Percentiles rank a stretch among this genome's conserved stretches.
Evolutionary conservation across 805 yeast genomes (phyloP).

Genomic region (Saccharomycopsis capsularis): DNA sequence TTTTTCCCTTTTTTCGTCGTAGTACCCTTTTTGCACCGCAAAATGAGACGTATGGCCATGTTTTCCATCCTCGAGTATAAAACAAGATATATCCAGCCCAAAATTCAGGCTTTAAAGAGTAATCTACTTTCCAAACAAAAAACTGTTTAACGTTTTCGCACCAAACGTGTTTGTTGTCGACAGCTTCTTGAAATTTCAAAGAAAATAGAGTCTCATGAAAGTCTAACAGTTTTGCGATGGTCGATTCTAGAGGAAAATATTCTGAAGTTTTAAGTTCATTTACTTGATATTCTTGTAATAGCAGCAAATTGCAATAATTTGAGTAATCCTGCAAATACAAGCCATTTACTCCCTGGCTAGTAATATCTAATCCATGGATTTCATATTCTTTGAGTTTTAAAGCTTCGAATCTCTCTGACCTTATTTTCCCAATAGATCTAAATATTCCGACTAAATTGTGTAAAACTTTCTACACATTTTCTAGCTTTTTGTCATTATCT

Average conservation of each 20-base stretch:
- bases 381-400: constrained; percentile 43
- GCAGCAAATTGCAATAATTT: constrained; percentile 55
- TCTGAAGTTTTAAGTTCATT: constrained; percentile 67
- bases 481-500: constrained; percentile 69
- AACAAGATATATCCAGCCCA: constrained; percentile 75
- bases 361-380: constrained; percentile 36
- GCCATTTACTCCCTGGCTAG: constrained; percentile 28
- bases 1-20: constrained; percentile 41
- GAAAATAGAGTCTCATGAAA: constrained; percentile 65
- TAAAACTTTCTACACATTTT: constrained; percentile 57
- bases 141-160: constrained; percentile 70
- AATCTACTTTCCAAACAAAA: constrained; percentile 61
- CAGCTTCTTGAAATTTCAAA: constrained; percentile 53
- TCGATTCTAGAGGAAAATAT: constrained; percentile 65
- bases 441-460: too few species aligned
- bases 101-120: constrained; percentile 45
- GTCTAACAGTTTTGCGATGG: constrained; percentile 59
- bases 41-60: constrained; percentile 86
- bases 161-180: constrained; percentile 54
- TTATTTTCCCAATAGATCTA: too few species aligned
- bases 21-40: constrained; percentile 53
- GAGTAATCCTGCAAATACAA: constrained; percentile 68
- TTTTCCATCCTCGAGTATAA: constrained; percentile 81
- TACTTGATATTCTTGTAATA: constrained; percentile 63
- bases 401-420: constrained; percentile 46